A percentile compares a stretch with the other conserved stretches of the same genome.
These are phyloP conservation scores for Suhomyces panamericanus DNA, from an alignment of 1,139 yeast genomes.

Conservation along the genomic window DNA sequence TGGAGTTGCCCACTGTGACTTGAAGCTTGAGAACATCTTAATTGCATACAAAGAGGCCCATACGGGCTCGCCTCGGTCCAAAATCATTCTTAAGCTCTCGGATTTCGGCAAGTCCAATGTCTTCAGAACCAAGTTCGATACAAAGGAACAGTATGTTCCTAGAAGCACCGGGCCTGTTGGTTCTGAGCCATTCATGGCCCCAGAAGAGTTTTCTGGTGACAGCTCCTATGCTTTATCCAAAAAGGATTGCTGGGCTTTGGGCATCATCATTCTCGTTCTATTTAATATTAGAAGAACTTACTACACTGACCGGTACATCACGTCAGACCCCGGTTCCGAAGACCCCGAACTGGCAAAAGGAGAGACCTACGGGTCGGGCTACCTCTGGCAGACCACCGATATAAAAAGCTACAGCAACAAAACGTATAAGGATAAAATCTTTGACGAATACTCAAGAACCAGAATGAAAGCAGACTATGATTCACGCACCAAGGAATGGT, in stretches of 20 bases:
- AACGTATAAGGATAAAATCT: slow-evolving; percentile 31
- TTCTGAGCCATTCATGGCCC: slow-evolving; percentile 73
- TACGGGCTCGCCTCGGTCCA: slow-evolving; percentile 19
- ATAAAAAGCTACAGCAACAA: slow-evolving; percentile 17
- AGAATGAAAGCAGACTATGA: slow-evolving; percentile 35
- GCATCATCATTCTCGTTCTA: slow-evolving; percentile 45
- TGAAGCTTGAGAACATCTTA: slow-evolving; percentile 65
- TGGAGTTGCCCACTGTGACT: slow-evolving; percentile 77
- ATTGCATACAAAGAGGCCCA: slow-evolving; percentile 20
- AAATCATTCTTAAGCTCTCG: slow-evolving; percentile 55
- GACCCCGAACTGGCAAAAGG: not conserved
- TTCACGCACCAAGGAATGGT: slow-evolving; percentile 35
- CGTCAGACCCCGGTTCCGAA: not conserved
- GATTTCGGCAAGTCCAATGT: slow-evolving; percentile 81
- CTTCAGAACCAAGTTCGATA: slow-evolving; percentile 67
- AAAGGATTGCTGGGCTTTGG: slow-evolving; percentile 73
- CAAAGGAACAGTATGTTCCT: slow-evolving; percentile 22
- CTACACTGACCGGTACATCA: slow-evolving; percentile 18
- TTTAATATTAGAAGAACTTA: slow-evolving; percentile 34
- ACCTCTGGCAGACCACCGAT: slow-evolving; percentile 37
- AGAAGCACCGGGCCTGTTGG: slow-evolving; percentile 68
- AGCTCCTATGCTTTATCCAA: slow-evolving; percentile 52
- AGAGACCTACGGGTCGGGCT: slow-evolving; percentile 23
- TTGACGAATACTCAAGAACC: slow-evolving; percentile 28
- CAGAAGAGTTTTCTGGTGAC: slow-evolving; percentile 48